Conservation (phyloP, 495 filamentous ascomycete species). For the Podospora fimiseda region DNA sequence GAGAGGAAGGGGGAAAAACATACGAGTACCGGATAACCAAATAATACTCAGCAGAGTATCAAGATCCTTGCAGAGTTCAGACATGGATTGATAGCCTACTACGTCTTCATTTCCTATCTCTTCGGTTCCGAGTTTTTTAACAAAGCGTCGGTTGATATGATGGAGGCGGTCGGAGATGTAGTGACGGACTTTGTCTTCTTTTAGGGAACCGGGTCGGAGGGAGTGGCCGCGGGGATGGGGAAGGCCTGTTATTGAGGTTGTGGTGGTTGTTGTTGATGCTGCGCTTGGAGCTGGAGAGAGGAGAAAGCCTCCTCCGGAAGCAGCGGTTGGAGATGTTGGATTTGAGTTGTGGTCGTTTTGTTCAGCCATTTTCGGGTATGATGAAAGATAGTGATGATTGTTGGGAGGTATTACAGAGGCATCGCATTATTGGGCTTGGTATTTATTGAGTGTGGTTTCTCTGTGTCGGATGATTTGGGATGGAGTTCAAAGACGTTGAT, state of each 20-base stretch:
- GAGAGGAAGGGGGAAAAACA: constrained; percentile 20
- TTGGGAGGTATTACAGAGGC: constrained; percentile 3
- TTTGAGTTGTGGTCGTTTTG: not conserved
- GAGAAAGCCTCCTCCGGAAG: constrained; percentile 43
- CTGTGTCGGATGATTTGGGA: too few species aligned
- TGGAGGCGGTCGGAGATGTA: constrained; percentile 59
- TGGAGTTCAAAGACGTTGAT: too few species aligned
- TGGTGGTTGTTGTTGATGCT: constrained; percentile 29
- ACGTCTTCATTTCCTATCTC: constrained; percentile 37
- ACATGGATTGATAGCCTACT: constrained; percentile 61
- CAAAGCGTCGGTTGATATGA: constrained; percentile 60
- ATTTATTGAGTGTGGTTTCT: too few species aligned
- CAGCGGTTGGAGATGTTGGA: not conserved
- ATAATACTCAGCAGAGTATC: constrained; percentile 66
- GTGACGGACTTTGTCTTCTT: constrained; percentile 68
- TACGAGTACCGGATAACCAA: constrained; percentile 80
- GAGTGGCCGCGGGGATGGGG: constrained; percentile 60
- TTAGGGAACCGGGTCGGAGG: constrained; percentile 61
- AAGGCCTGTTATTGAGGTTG: constrained; percentile 37
- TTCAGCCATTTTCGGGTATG: constrained; percentile 32
- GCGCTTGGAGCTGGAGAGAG: constrained; percentile 52
- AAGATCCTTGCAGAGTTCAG: constrained; percentile 62
- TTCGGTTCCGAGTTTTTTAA: constrained; percentile 63
- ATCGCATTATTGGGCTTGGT: constrained; percentile 20
- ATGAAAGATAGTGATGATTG: not conserved